A percentile compares a stretch with the other conserved stretches of the same genome.
These are phyloP conservation scores for Wickerhamomyces sp. DNA, from an alignment of 1,139 yeast genomes.

Conservation along the genomic window DNA sequence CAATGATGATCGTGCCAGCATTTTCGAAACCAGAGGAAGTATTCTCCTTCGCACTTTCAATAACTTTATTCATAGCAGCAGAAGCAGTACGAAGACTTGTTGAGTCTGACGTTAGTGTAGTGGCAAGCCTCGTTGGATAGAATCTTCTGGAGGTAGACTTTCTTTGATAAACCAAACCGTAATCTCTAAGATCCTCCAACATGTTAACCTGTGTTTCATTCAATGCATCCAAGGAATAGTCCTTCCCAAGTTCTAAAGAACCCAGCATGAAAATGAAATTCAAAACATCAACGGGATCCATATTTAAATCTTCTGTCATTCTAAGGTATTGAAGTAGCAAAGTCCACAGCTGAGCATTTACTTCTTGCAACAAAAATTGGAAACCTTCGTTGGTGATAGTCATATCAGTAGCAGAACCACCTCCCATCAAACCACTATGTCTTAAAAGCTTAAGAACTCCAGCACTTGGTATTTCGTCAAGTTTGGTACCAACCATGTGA, in stretches of 20 bases:
- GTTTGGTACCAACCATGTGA: slow-evolving; percentile 93
- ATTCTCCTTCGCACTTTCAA: slow-evolving; percentile 34
- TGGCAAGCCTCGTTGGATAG: slow-evolving; percentile 88
- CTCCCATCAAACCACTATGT: slow-evolving; percentile 87
- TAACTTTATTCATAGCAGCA: slow-evolving; percentile 59
- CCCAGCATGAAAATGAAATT: slow-evolving; percentile 93
- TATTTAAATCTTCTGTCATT: slow-evolving; percentile 74
- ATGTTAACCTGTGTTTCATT: slow-evolving; percentile 80
- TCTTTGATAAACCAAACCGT: slow-evolving; percentile 84
- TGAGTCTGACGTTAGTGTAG: slow-evolving; percentile 84
- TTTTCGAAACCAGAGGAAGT: slow-evolving; percentile 22
- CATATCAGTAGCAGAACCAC: slow-evolving; percentile 42
- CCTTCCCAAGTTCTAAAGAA: slow-evolving; percentile 84
- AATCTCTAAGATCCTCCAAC: slow-evolving; percentile 86
- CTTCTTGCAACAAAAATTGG: slow-evolving; percentile 88
- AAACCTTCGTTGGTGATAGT: slow-evolving; percentile 88
- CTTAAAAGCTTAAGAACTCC: slow-evolving; percentile 61
- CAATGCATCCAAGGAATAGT: slow-evolving; percentile 66
- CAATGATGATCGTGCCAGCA: slow-evolving; percentile 74
- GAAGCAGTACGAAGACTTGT: slow-evolving; percentile 66
- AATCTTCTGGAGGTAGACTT: slow-evolving; percentile 57
- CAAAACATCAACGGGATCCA: slow-evolving; percentile 95
- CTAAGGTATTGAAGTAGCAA: slow-evolving; percentile 79
- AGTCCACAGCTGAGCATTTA: slow-evolving; percentile 94
- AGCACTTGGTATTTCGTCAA: slow-evolving; percentile 57